These are phyloP conservation scores for Lentinus brumalis DNA, from an alignment of 768 basidiomycete species.

Conservation along the genomic window DNA sequence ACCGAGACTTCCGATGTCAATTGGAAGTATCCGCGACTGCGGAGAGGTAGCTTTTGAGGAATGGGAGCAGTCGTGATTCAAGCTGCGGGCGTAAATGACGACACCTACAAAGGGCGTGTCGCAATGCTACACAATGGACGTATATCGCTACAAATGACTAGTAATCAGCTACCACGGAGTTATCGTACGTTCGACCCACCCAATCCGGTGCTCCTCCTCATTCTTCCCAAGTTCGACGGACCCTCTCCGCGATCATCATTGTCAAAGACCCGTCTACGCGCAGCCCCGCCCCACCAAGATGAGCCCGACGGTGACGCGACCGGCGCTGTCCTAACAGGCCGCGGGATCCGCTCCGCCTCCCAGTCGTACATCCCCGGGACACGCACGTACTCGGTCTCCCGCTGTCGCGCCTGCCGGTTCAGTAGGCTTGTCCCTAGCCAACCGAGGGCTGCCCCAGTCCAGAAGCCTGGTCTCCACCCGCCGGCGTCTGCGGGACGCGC, in stretches of 20 bases:
- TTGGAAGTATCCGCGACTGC: too few relatives aligned
- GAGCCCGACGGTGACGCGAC: conserved; percentile 25
- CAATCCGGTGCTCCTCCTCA: conserved; percentile 78
- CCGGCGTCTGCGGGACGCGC: conserved; percentile 30
- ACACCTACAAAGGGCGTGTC: too few relatives aligned
- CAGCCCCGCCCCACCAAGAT: conserved; percentile 5
- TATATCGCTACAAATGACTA: neutral
- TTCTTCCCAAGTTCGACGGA: conserved; percentile 64
- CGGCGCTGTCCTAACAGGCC: conserved; percentile 28
- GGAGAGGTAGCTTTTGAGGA: too few relatives aligned
- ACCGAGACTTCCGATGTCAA: too few relatives aligned
- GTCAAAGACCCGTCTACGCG: conserved; percentile 22
- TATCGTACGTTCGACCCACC: conserved; percentile 77
- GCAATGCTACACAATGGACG: neutral
- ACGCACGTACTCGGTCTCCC: conserved; percentile 28
- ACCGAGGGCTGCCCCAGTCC: conserved; percentile 79
- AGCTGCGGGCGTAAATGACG: too few relatives aligned
- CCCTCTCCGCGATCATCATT: conserved; percentile 66
- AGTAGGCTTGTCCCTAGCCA: conserved; percentile 63
- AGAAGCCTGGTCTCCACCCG: conserved; percentile 76
- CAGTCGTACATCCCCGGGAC: conserved; percentile 53
- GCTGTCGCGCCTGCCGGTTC: conserved; percentile 37
- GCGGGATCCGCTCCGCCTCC: conserved; percentile 47
- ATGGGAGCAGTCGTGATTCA: too few relatives aligned
- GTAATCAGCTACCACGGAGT: conserved; percentile 13